Percentiles rank a stretch among this genome's conserved stretches.
These are phyloP conservation scores for Plasmodium ovale DNA, from an alignment of 169 alveolate genomes.

Conservation along the genomic window DNA sequence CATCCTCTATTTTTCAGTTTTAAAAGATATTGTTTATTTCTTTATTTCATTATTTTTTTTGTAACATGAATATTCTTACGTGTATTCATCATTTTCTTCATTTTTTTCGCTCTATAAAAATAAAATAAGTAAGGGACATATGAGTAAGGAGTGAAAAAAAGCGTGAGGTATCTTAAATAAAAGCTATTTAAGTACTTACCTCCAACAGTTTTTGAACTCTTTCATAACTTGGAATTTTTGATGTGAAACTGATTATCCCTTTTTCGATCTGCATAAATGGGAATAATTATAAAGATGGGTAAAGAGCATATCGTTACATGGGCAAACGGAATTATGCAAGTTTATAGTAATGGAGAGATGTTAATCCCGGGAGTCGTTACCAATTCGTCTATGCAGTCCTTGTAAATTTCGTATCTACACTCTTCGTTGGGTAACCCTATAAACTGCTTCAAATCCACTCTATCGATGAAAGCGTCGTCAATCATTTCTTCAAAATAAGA, in stretches of 20 bases:
- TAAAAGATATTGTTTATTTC: background rate
- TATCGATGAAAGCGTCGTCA: conserved; percentile 87
- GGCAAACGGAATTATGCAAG: background rate
- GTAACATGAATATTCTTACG: conserved; percentile 14
- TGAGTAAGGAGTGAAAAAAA: background rate
- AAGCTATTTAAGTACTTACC: conserved; percentile 6
- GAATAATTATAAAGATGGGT: background rate
- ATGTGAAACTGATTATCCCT: conserved; percentile 31
- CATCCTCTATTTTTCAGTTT: background rate
- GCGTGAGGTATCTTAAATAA: background rate
- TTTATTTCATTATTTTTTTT: background rate
- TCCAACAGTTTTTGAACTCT: conserved; percentile 16
- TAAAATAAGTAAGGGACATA: background rate
- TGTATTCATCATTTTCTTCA: conserved; percentile 28
- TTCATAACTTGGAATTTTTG: conserved; percentile 62
- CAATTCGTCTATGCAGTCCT: conserved; percentile 82
- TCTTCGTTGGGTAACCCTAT: conserved; percentile 83
- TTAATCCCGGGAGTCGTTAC: conserved; percentile 12
- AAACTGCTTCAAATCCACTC: conserved; percentile 85
- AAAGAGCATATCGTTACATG: background rate
- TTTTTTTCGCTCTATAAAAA: conserved; percentile 33
- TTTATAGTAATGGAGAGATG: background rate
- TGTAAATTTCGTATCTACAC: conserved; percentile 82
- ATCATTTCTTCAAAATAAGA: conserved; percentile 76
- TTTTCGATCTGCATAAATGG: conserved; percentile 37